These are phyloP conservation scores for Eragrostis curvula DNA, from an alignment of 176 grass and related monocot species.

Conservation along the genomic window DNA sequence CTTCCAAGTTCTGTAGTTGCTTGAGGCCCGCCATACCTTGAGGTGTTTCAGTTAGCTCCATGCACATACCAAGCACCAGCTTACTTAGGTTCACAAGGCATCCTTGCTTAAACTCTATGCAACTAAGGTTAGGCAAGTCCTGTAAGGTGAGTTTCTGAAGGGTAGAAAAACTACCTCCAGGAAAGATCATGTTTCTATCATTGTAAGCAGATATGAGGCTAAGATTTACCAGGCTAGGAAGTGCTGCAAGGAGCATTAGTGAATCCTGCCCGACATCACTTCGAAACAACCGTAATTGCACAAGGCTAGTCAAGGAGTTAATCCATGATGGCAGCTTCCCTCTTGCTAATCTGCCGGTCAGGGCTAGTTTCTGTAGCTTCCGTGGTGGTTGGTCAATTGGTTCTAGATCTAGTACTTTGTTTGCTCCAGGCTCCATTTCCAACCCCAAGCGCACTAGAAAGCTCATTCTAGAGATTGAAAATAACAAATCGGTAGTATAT, in stretches of 20 bases:
- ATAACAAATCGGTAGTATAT: neutral
- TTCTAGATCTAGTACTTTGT: slow-evolving; percentile 19
- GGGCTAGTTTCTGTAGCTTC: slow-evolving; percentile 26
- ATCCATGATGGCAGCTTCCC: slow-evolving; percentile 35
- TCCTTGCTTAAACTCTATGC: slow-evolving; percentile 38
- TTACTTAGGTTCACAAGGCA: slow-evolving; percentile 2
- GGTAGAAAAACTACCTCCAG: neutral
- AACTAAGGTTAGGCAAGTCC: slow-evolving; percentile 3
- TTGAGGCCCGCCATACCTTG: slow-evolving; percentile 37
- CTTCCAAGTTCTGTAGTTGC: slow-evolving; percentile 11
- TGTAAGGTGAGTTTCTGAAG: slow-evolving; percentile 17
- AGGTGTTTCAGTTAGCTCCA: slow-evolving; percentile 21
- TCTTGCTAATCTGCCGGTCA: slow-evolving; percentile 19
- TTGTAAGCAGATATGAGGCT: slow-evolving; percentile 19
- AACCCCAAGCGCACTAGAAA: slow-evolving; percentile 30
- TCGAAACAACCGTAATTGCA: neutral
- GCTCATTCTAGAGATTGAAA: slow-evolving; percentile 33
- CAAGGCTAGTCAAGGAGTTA: slow-evolving; percentile 9
- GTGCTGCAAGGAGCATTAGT: neutral
- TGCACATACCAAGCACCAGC: slow-evolving; percentile 15
- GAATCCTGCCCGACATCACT: slow-evolving; percentile 28
- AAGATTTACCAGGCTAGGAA: slow-evolving; percentile 32
- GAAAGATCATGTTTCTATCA: neutral
- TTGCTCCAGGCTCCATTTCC: neutral
- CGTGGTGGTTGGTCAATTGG: neutral